Evolutionary conservation across 805 yeast species (phyloP).

Genomic region (Yamadazyma nakazawae): DNA sequence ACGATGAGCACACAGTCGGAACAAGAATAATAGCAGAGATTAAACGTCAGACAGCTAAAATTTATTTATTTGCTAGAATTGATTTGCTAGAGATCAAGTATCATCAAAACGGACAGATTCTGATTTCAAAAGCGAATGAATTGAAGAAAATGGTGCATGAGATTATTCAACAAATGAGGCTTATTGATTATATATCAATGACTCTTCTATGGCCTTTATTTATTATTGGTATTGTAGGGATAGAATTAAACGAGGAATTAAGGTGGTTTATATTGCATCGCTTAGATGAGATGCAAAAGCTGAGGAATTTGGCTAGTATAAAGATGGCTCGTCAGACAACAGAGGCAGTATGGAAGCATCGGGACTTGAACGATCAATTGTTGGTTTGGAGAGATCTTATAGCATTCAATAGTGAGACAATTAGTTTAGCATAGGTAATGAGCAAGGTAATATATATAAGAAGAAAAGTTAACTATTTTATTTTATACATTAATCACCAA

Average conservation of each 20-base stretch:
- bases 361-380: conserved; percentile 25
- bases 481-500: too few relatives aligned
- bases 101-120: conserved; percentile 5
- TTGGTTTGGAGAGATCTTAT: conserved; percentile 38
- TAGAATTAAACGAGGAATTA: conserved; percentile 25
- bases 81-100: conserved; percentile 17
- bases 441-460: background rate
- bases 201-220: conserved; percentile 42
- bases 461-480: too few relatives aligned
- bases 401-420: conserved; percentile 29
- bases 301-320: conserved; percentile 37
- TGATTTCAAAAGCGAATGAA: conserved; percentile 8
- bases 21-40: conserved; percentile 31
- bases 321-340: conserved; percentile 33
- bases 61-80: conserved; percentile 35
- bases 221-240: conserved; percentile 33
- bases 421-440: conserved; percentile 33
- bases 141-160: conserved; percentile 18
- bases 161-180: conserved; percentile 22
- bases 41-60: conserved; percentile 30
- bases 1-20: background rate
- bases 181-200: conserved; percentile 20
- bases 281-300: conserved; percentile 31
- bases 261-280: conserved; percentile 38
- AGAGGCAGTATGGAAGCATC: conserved; percentile 38